Evolutionary conservation across 169 alveolate species (phyloP), one percentile per base, ranked within the genome.

Genomic region (Cryptosporidium ryanae): DNA sequence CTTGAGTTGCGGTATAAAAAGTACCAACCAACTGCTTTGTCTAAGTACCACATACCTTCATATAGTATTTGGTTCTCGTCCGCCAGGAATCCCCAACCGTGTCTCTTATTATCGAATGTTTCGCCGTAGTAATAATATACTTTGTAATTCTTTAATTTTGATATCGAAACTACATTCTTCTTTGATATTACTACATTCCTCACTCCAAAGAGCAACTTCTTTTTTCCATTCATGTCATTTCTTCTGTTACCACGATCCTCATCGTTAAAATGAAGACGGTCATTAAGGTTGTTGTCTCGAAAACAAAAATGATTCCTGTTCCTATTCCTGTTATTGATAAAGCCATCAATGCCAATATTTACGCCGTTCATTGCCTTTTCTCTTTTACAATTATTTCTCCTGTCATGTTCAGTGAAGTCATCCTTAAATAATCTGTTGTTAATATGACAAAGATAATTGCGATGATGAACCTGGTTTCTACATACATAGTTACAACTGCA

Each of bases 61-160:
- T 89, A 91, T 25, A 91, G 63, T 6, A 91, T 90, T 64, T 89
- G 50, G 50, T 91, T 84, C 44, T 66, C 70, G 61, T 82, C 83
- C 27, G 91, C 89, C 15, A 91, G 61, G 82, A 91, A 82, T 2
- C 93, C 93, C 93, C 93, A 91, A 17, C 93, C 93, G 82, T 91
- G 83, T 29, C 93, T 31, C 17, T 82, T 59, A 68, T 84, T 91
- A 52, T 91, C 91, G 4, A 91, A 23, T 0, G 93, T 84, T 25
- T 91, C 93, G 7, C 93, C 93, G 38, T 82, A 82, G 17, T 91
- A 91, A 48, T 82, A 87, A 63, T 64, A 91, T 4, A 61, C 1
- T 10, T 48, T 65, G 25, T n/a, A 3, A 3, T 46, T 63, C 25
- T 59, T 59, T 31, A 76, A 38, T 13, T 48, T 4, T 15, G 34